A percentile compares a stretch with the other conserved stretches of the same genome.
These are phyloP conservation scores for Tephrocybe sp. DNA, from an alignment of 768 basidiomycete genomes.

Conservation along the genomic window DNA sequence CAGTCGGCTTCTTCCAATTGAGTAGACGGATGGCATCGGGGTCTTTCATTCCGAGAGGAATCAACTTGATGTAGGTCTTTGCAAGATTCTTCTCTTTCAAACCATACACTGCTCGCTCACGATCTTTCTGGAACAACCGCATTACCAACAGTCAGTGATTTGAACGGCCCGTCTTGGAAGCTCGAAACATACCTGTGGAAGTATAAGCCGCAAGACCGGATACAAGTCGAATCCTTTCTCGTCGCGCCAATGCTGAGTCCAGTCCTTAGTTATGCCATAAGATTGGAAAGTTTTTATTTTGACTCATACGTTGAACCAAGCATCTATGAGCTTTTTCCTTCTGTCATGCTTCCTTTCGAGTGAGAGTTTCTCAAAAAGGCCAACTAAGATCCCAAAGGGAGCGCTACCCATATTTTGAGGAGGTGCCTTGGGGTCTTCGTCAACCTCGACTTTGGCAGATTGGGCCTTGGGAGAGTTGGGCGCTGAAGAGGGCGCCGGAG, in stretches of 20 bases:
- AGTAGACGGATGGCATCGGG: slow-evolving; percentile 79
- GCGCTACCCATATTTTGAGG: slow-evolving; percentile 69
- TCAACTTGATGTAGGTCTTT: slow-evolving; percentile 87
- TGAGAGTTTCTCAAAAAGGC: slow-evolving; percentile 76
- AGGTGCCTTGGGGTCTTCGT: slow-evolving; percentile 38
- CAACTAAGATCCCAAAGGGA: slow-evolving; percentile 66
- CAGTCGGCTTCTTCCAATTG: slow-evolving; percentile 89
- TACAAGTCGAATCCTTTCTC: slow-evolving; percentile 88
- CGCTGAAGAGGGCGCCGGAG: slow-evolving; percentile 64
- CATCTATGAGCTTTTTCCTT: slow-evolving; percentile 63
- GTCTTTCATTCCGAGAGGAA: slow-evolving; percentile 79
- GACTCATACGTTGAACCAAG: slow-evolving; percentile 78
- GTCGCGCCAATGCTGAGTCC: slow-evolving; percentile 74
- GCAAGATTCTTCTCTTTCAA: slow-evolving; percentile 94
- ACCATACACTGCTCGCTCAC: slow-evolving; percentile 89
- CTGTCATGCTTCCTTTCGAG: slow-evolving; percentile 74
- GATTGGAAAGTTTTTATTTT: neutral
- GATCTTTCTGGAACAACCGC: slow-evolving; percentile 98
- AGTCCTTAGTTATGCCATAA: slow-evolving; percentile 11
- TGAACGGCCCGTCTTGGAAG: too few species aligned
- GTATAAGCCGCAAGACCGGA: slow-evolving; percentile 83
- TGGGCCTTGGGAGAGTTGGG: slow-evolving; percentile 42
- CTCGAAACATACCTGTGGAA: slow-evolving; percentile 73
- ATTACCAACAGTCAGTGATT: slow-evolving; percentile 6
- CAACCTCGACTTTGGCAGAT: slow-evolving; percentile 13